A percentile compares a stretch with the other conserved stretches of the same genome.
phyloP scores from a whole-genome alignment of 2,329 filamentous ascomycete species.

The Meredithiella fracta region DNA sequence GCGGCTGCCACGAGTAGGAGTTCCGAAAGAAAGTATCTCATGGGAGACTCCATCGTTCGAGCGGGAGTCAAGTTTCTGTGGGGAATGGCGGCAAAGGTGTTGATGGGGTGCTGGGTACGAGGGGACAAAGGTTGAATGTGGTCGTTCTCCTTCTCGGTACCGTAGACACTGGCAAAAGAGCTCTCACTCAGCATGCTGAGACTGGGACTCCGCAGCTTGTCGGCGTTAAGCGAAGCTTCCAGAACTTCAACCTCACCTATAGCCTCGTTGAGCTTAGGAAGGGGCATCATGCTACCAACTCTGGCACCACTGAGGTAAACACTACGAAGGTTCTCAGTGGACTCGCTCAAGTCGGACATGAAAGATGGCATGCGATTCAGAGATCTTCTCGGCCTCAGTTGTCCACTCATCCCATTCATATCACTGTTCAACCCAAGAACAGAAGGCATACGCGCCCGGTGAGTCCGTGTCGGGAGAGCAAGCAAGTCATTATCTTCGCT shows the following conservation, averaged over 20 bases:
- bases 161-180: constrained; percentile 50
- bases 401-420: background rate
- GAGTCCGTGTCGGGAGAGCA: background rate
- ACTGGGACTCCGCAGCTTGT: constrained; percentile 37
- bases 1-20: constrained; percentile 6
- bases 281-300: constrained; percentile 30
- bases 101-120: background rate
- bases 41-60: background rate
- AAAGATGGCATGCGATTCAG: constrained; percentile 48
- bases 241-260: constrained; percentile 9
- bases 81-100: background rate
- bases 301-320: constrained; percentile 35
- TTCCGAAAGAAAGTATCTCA: background rate
- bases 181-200: constrained; percentile 51
- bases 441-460: constrained; percentile 2
- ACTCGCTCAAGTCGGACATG: constrained; percentile 41
- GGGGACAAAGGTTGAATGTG: constrained; percentile 2
- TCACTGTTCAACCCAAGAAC: constrained; percentile 18
- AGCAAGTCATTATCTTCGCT: constrained; percentile 13
- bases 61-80: constrained; percentile 8
- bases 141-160: constrained; percentile 17
- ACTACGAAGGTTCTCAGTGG: constrained; percentile 43
- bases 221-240: constrained; percentile 6
- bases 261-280: constrained; percentile 23
- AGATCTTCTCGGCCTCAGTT: constrained; percentile 14